Evolutionary conservation across 1,139 yeast genomes (phyloP), one percentile per base, ranked within the genome.

Genomic region (Wickerhamomyces sp.): DNA sequence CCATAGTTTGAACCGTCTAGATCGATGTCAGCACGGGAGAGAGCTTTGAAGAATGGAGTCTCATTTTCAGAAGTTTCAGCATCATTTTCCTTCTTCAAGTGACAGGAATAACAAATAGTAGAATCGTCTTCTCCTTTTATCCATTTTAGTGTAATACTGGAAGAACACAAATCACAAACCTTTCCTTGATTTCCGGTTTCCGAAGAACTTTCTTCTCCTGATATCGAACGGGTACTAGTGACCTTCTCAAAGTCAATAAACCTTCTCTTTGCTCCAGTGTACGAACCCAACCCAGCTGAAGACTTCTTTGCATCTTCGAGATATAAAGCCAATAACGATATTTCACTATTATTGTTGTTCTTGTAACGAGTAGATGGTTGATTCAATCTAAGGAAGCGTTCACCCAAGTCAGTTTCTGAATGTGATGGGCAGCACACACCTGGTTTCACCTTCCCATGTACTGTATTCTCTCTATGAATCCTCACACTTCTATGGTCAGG

Each of bases 371-470:
- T 7, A 9, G 40, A 18, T 6, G 31, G 30, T 14, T 38, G 40
- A 23, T 14, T 10, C 7, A 38, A 32, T 7, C n/a, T 66, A 68
- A 8, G 79, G 53, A 30, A 78, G 56, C 5, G 79, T 73, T 34
- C 43, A 32, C 5, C 60, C 56, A 8, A 45, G 43, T n/a, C 46
- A 23, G 18, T 49, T 48, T 34, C 59, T 57, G 26, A 54, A 54
- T 42, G 73, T 58, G 49, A 68, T 71, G 10, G 74, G 23, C 85
- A 79, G 3, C 67, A 52, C 13, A 77, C 52, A 4, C 66, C 62
- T 1, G 81, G 81, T 33, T 55, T 61, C 30, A 78, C 62, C 37
- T 57, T 68, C 0, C 83, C 82, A n/a, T 43, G 37, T 6, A 37
- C n/a, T 7, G 9, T 30, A 26, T 49, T 48, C 2, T 50, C 47